Conservation (phyloP, 495 filamentous ascomycete species). For the Haplographium delicatum region DNA sequence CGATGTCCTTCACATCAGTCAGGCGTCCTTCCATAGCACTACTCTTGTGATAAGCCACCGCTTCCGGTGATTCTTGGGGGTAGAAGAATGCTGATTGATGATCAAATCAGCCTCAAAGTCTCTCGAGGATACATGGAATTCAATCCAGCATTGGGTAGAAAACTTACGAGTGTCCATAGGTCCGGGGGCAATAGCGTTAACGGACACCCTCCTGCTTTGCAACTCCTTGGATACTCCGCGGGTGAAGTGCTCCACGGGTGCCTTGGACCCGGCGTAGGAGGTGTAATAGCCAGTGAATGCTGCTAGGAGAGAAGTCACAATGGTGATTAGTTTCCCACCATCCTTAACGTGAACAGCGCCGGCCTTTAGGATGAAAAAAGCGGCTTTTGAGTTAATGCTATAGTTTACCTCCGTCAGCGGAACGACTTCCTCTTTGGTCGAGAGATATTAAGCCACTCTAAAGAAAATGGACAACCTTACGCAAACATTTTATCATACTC, state of each 20-base stretch:
- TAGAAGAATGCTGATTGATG: constrained; percentile 32
- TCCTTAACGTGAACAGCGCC: constrained; percentile 31
- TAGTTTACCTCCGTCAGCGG: too few relatives aligned
- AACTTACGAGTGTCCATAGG: constrained; percentile 40
- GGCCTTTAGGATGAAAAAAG: constrained; percentile 35
- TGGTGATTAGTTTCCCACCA: constrained; percentile 35
- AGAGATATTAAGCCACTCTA: too few relatives aligned
- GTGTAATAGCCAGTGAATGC: constrained; percentile 37
- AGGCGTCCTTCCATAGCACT: constrained; percentile 32
- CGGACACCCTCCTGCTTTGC: constrained; percentile 29
- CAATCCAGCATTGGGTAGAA: too few relatives aligned
- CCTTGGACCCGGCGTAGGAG: constrained; percentile 36
- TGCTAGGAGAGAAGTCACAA: constrained; percentile 34
- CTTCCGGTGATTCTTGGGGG: constrained; percentile 31
- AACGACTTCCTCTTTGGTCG: too few relatives aligned
- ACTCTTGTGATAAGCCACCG: constrained; percentile 31
- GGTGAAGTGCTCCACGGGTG: constrained; percentile 38
- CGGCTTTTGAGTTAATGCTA: constrained; percentile 35
- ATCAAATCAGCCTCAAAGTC: too few relatives aligned
- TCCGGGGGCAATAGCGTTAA: constrained; percentile 35
- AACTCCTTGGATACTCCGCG: constrained; percentile 37
- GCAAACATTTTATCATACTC: constrained; percentile 31
- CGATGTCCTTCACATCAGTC: constrained; percentile 32
- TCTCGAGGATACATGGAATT: too few relatives aligned
- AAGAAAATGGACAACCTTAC: constrained; percentile 24